Conservation (phyloP, 208 protist genomes). For the Vickermania ingenoplastis region DNA sequence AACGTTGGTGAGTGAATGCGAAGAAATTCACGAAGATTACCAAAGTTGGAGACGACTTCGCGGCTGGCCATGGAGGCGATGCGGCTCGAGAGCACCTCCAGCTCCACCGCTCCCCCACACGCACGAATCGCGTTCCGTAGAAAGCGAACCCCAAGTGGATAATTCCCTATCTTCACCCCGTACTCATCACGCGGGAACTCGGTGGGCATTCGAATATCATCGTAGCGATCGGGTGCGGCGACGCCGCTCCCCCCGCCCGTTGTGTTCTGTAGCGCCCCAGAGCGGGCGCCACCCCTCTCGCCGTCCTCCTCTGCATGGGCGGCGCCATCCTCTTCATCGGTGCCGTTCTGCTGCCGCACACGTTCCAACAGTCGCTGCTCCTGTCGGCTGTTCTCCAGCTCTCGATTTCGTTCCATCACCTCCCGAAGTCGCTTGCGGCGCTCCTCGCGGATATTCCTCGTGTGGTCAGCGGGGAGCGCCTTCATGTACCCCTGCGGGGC, state of each 20-base stretch:
- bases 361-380: slow-evolving; percentile 52
- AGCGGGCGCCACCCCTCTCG: no score
- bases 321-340: neutral
- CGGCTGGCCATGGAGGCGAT: slow-evolving; percentile 67
- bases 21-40: slow-evolving; percentile 85
- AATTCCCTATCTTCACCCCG: slow-evolving; percentile 84
- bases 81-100: slow-evolving; percentile 79
- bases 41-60: slow-evolving; percentile 73
- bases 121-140: slow-evolving; percentile 73
- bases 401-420: slow-evolving; percentile 71
- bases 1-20: slow-evolving; percentile 86
- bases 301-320: neutral
- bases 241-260: neutral
- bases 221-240: slow-evolving; percentile 31
- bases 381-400: slow-evolving; percentile 65
- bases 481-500: slow-evolving; percentile 77
- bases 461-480: slow-evolving; percentile 55
- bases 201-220: slow-evolving; percentile 78
- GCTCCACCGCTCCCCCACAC: slow-evolving; percentile 80
- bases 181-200: slow-evolving; percentile 87
- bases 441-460: slow-evolving; percentile 48
- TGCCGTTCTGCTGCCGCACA: slow-evolving; percentile 22
- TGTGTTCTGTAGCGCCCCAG: neutral
- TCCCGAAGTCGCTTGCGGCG: slow-evolving; percentile 74
- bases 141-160: slow-evolving; percentile 83